Evolutionary conservation across 805 yeast genomes (phyloP), one percentile per base, ranked within the genome.

Genomic region (Priceomyces haplophilus): DNA sequence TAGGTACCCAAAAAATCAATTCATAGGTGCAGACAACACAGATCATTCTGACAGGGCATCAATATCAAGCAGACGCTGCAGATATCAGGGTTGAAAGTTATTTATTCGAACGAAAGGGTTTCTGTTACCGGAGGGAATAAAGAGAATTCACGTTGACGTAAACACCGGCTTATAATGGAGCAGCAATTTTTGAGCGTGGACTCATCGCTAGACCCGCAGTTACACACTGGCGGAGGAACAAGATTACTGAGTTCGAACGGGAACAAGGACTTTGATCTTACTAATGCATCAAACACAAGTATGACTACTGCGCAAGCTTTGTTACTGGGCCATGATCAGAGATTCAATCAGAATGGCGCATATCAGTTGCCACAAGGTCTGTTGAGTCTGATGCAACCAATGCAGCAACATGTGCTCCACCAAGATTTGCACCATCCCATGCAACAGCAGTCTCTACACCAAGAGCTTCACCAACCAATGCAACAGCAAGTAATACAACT

Each of bases 141-240:
- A 21, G 6, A 21, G 24, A 21, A 8, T 21, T 21, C 8, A 21
- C 24, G 24, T 21, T 21, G 24, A 21, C 24, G 11, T 4, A 12
- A 5, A 27, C n/a, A 27, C 11, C 8, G 5, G n/a, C n/a, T 11
- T 5, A n/a, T 11, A 32, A 52, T 46, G 52, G 50, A 46, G 37
- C 54, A 53, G 23, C 56, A 51, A 33, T 50, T 47, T 44, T 44
- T 51, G 20, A 41, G 46, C n/a, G 56, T 50, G 18, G 56, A 50
- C 29, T 42, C 50, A 10, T 48, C 37, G 37, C 42, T 53, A 18
- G 56, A 53, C 35, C 47, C 53, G 20, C 55, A 43, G 41, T 42
- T 50, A 30, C 51, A 47, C 40, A 41, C 42, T 10, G 16, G 27
- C 18, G 34, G 27, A 33, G 38, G 38, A n/a, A 25, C 39, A 32